Conservation (phyloP, 441 rosid species). For the Gossypium schwendimanii region DNA sequence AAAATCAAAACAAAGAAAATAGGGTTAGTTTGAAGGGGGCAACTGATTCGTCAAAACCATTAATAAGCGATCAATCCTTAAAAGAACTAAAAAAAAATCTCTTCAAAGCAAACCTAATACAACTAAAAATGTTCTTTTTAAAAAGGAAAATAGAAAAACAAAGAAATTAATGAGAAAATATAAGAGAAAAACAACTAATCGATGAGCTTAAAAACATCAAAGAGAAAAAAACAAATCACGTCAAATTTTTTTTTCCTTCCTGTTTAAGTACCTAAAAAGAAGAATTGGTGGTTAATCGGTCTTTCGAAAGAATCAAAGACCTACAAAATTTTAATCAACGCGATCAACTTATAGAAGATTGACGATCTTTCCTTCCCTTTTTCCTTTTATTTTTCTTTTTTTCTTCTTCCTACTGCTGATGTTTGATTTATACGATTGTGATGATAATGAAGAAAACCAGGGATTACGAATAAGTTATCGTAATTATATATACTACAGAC, state of each 20-base stretch:
- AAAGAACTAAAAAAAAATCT: background rate
- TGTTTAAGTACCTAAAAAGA: background rate
- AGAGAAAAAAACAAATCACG: background rate
- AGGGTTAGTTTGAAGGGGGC: background rate
- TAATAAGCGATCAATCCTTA: background rate
- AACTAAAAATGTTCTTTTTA: background rate
- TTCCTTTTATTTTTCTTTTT: background rate
- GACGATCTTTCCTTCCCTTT: background rate
- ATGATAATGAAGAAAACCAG: slow-evolving; percentile 7
- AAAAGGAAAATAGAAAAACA: background rate
- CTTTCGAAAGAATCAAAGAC: slow-evolving; percentile 12
- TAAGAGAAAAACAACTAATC: background rate
- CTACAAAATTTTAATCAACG: background rate
- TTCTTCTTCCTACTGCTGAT: background rate
- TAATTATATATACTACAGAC: background rate
- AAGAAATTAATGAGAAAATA: background rate
- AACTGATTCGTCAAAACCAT: slow-evolving; percentile 3
- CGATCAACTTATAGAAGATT: background rate
- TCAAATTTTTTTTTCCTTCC: background rate
- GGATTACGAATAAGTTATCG: background rate
- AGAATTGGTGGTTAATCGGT: background rate
- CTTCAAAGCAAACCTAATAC: background rate
- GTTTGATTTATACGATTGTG: background rate
- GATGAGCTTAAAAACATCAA: background rate
- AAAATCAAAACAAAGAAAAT: background rate